Percentiles rank a stretch among this genome's conserved stretches.
phyloP scores from a whole-genome alignment of 768 basidiomycete genomes.

The Boletus vermiculosoides region DNA sequence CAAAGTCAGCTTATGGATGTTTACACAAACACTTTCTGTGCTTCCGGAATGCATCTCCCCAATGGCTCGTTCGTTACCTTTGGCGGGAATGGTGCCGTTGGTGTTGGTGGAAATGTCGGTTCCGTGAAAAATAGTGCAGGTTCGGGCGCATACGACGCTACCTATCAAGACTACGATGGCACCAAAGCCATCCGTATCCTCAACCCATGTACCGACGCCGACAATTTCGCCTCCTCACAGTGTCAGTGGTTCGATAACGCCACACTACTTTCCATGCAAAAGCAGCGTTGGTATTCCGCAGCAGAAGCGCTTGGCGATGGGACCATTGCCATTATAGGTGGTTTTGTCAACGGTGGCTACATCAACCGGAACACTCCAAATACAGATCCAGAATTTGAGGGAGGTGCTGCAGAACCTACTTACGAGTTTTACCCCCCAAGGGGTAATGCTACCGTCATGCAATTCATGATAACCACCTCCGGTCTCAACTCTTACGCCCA shows the following conservation, averaged over 20 bases:
- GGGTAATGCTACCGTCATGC: slow-evolving; percentile 50
- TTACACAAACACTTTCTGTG: slow-evolving; percentile 72
- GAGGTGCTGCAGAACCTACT: slow-evolving; percentile 76
- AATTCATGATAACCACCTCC: slow-evolving; percentile 69
- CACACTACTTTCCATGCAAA: slow-evolving; percentile 60
- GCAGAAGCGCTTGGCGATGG: slow-evolving; percentile 78
- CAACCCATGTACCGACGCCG: slow-evolving; percentile 60
- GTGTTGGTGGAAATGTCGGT: slow-evolving; percentile 59
- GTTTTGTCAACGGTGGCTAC: slow-evolving; percentile 76
- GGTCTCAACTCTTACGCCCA: slow-evolving; percentile 79
- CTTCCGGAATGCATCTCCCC: slow-evolving; percentile 79
- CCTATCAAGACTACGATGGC: slow-evolving; percentile 81
- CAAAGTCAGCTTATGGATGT: slow-evolving; percentile 35
- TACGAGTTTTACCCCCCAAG: slow-evolving; percentile 80
- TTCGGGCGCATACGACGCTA: slow-evolving; percentile 56
- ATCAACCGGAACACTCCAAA: slow-evolving; percentile 75
- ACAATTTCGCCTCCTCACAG: slow-evolving; percentile 45
- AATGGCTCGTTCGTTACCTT: slow-evolving; percentile 75
- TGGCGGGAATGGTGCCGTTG: slow-evolving; percentile 77
- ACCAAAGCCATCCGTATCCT: slow-evolving; percentile 76
- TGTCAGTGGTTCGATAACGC: slow-evolving; percentile 78
- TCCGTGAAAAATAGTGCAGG: slow-evolving; percentile 46
- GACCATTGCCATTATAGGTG: slow-evolving; percentile 75
- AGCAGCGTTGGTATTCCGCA: slow-evolving; percentile 74
- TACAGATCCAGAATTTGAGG: slow-evolving; percentile 57